Base-by-base conservation (phyloP, 129 eudicot genomes). In the Saussurea involucrata region DNA sequence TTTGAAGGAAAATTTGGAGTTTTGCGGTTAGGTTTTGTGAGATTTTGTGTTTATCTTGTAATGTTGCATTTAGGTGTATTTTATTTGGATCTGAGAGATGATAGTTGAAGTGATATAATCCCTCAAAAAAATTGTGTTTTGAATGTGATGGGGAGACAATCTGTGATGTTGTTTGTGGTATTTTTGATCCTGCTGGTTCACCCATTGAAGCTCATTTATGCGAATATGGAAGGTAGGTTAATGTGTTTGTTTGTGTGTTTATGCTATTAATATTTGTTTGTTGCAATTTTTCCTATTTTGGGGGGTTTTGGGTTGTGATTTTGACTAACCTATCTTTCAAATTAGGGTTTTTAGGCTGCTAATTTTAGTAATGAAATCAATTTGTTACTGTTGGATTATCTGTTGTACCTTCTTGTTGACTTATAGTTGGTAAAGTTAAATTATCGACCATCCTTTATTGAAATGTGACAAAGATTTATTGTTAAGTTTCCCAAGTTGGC, bases 201-300 rank as follows among this genome's bases (percentile, higher is more conserved):
- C 72, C 85, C 81, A 3, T 24, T 84, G 73, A 84, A 77, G 78
- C 40, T 83, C 31, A 80, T 83, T 71, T 76, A 44, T 77, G 97
- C 88, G 57, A 91, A 91, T 81, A 76, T 87, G 80, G 97, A 91
- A 91, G 97, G 97, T 88, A 25, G 15, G 46, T 2, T 84, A 78
- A 84, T 68, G 21, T 8, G 17, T 8, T 18, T 34, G 8, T 64
- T 0, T 27, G 34, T 31, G 34, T 0, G 34, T 5, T 36, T 10
- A 33, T 40, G 40, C 28, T 8, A 20, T 63, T 33, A 49, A 9
- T 33, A 2, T 8, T 28, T 65, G 11, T 44, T 75, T 82, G 79
- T 37, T 63, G 1, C 27, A 18, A 24, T 20, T 27, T 27, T 73
- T 34, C 15, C 22, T 53, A 22, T 28, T 68, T 34, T 64, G n/a